Base-by-base conservation (phyloP, 768 basidiomycete species). In the Lactarius hengduanensis region DNA sequence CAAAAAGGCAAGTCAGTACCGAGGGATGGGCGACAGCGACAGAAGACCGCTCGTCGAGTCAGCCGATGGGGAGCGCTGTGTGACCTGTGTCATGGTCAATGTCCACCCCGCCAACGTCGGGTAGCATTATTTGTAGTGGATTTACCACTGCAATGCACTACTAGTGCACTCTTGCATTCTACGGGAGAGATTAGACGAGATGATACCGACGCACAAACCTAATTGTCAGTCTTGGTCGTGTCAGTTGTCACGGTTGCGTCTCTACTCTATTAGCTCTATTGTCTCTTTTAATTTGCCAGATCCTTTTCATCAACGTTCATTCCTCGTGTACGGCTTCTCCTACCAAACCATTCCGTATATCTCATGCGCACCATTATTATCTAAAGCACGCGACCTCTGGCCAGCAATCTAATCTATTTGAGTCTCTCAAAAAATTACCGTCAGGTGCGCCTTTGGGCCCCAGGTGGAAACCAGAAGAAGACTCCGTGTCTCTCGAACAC, bases 1-100 rank as follows among this genome's bases (percentile, higher is more conserved):
- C 15, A 45, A 63, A 67, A 63, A 55, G 66, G 66, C 53, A 67
- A 28, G 18, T 32, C 20, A 6, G 57, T 3, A 36, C 66, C 66
- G 58, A 40, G 0, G n/a, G 50, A 15, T 18, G 47, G 66, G 66
- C 61, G 66, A n/a, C 22, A 15, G 58, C 28, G n/a, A 41, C 38
- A n/a, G 30, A 30, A n/a, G 45, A 53, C 50, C 22, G 50, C 50
- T 53, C 50, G 50, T 53, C 50, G 50, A 53, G 58, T 59, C 58
- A 65, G 58, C 64, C 64, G 64, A 55, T 22, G 62, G 32, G 28
- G 26, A 26, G 50, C 26, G 50, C 50, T 28, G 26, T 53, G 50
- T 53, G 13, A 36, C 13, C 26, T 28, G 15, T 26, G 50, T 53
- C 26, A 36, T 22, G 18, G 56, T 34, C 62, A 20, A 50, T 30